A percentile compares a stretch with the other conserved stretches of the same genome.
Conservation (phyloP, 2,329 filamentous ascomycete genomes). For the Colletotrichum shisoi region DNA sequence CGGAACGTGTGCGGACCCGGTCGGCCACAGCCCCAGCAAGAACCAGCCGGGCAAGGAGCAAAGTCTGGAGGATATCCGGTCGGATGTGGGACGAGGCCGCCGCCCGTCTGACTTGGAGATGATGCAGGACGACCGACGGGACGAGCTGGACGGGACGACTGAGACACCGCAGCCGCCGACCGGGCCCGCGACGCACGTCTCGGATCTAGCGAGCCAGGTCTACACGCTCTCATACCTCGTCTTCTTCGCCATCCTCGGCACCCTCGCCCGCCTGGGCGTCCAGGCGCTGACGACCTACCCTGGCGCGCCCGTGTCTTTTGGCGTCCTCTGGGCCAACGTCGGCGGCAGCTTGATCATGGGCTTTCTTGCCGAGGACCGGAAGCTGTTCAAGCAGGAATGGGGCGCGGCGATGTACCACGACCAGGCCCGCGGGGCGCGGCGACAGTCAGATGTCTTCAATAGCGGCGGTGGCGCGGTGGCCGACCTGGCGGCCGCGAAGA, state of each 20-base stretch:
- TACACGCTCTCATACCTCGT: constrained; percentile 84
- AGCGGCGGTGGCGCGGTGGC: constrained; percentile 48
- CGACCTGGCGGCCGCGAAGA: constrained; percentile 58
- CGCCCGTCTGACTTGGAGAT: constrained; percentile 15
- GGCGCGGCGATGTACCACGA: constrained; percentile 55
- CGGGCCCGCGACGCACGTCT: constrained; percentile 46
- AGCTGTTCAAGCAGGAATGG: constrained; percentile 76
- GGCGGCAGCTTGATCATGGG: constrained; percentile 83
- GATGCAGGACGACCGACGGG: constrained; percentile 9
- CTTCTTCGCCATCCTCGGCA: constrained; percentile 85
- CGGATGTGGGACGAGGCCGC: background rate
- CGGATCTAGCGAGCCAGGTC: constrained; percentile 63
- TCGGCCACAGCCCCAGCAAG: constrained; percentile 5
- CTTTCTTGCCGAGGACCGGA: constrained; percentile 80
- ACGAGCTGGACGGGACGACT: background rate
- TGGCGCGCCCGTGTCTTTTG: constrained; percentile 75
- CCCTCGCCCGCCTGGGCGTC: constrained; percentile 81
- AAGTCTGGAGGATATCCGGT: constrained; percentile 32
- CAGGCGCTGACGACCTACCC: constrained; percentile 82
- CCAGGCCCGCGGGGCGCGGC: constrained; percentile 48
- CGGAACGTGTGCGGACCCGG: constrained; percentile 51
- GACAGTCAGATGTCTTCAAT: constrained; percentile 42
- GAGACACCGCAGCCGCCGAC: background rate
- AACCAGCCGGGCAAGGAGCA: background rate
- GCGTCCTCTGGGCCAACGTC: constrained; percentile 87